Base-by-base conservation (phyloP, 768 basidiomycete genomes). In the Rossbeevera mucosa region DNA sequence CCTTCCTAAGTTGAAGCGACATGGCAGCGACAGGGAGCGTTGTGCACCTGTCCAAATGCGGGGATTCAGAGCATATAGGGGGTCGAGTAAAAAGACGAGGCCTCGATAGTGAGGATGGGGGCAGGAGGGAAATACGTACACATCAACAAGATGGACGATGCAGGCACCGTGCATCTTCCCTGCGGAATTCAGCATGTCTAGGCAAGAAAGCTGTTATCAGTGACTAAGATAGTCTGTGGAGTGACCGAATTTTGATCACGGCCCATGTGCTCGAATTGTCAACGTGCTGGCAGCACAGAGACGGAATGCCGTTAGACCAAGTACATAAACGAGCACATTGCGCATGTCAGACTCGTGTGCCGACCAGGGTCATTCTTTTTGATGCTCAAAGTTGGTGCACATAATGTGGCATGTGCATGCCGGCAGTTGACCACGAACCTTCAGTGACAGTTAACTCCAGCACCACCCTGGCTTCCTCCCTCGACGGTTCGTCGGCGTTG, bases 81-180 rank as follows among this genome's bases (percentile, higher is more conserved):
- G 16, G n/a, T 33, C 33, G 8, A 36, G 33, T 9, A 36, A 36
- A n/a, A 9, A 36, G 20, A 41, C 5, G 26, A 26, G 26, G 28
- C 9, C 7, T 11, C 14, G 20, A 9, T 11, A 12, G 16, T n/a
- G 33, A 36, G 4, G 21, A 40, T 18, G 18, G 12, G 3, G 38
- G 38, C 20, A 21, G 40, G 7, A 20, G 14, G 14, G 21, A 42
- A 13, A 20, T 2, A 45, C n/a, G 31, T 50, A 79, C 79, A 79
- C 67, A 56, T 81, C 80, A 30, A 81, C 72, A 22, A 82, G 53
- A 50, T 72, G 72, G 3, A 71, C 55, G 16, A 70, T 60, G 50
- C 76, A 78, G 6, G 74, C 78, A 16, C 74, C 68, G 38, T 76
- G 69, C 56, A 80, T 52, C 4, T 59, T 64, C 0, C 73, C 77